Evolutionary conservation across 2,329 filamentous ascomycete species (phyloP).

Genomic region (Anisogramma anomala): DNA sequence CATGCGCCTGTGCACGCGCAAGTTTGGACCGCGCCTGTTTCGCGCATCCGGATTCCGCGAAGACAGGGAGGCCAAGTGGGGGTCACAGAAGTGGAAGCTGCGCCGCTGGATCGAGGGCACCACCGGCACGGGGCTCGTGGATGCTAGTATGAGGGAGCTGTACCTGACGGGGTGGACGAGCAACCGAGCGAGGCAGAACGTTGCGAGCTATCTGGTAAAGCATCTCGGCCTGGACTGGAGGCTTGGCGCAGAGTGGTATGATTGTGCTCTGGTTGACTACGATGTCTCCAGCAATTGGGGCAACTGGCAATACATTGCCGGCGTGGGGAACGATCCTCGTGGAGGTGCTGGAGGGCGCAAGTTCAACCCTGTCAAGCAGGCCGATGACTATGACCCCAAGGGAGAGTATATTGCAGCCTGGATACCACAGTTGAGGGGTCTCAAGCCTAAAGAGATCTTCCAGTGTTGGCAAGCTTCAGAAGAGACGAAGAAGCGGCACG

Average conservation of each 20-base stretch:
- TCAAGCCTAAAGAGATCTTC: background rate
- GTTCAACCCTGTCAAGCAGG: constrained; percentile 57
- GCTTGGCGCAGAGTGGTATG: constrained; percentile 52
- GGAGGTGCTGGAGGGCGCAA: constrained; percentile 44
- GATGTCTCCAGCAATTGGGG: constrained; percentile 30
- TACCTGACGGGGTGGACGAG: constrained; percentile 50
- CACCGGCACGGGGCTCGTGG: constrained; percentile 55
- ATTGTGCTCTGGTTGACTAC: constrained; percentile 49
- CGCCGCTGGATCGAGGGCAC: background rate
- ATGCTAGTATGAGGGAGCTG: constrained; percentile 55
- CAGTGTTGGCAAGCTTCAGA: background rate
- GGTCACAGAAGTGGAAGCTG: background rate
- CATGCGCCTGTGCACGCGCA: background rate
- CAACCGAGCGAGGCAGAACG: constrained; percentile 51
- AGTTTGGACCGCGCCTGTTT: background rate
- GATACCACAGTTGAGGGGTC: constrained; percentile 45
- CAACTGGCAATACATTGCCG: background rate
- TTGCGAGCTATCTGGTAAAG: constrained; percentile 52
- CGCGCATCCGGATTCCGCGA: background rate
- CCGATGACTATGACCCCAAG: constrained; percentile 53
- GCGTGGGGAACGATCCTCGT: constrained; percentile 39
- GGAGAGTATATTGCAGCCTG: constrained; percentile 56
- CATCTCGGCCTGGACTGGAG: constrained; percentile 57
- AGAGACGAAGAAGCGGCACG: background rate
- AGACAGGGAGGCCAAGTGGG: background rate